Evolutionary conservation across 768 basidiomycete species (phyloP), one percentile per base, ranked within the genome.

Genomic region (Sutorius australiensis): DNA sequence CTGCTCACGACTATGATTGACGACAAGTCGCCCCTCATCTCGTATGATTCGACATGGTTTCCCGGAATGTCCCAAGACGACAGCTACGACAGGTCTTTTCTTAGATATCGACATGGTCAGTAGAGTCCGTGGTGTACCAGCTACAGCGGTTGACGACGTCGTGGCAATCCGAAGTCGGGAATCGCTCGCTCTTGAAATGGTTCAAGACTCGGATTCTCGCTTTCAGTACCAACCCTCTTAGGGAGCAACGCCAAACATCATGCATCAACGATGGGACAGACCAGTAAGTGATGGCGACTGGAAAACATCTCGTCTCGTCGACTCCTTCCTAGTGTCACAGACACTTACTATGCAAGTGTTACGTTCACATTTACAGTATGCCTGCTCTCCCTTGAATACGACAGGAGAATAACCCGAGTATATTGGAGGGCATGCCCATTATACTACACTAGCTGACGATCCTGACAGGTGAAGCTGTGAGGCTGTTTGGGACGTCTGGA

Each of bases 41-140:
- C 34, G 2, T 64, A 68, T 14, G 67, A 68, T 30, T 2, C 48
- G 2, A 57, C 60, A 5, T 68, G 65, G 68, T 21, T 50, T 34
- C 49, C 62, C 4, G 68, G 64, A 13, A 57, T 48, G 6, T 63
- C 63, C 38, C 55, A 47, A 19, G 37, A 61, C 11, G 60, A 61
- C 3, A 16, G 1, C 36, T 53, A 21, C 52, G 28, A 61, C 61
- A 2, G 75, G 75, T n/a, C 40, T 46, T 5, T 69, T 60, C 41
- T 56, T 82, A 27, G 80, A 80, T 56, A 64, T 82, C 24, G 80
- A 82, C 54, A 78, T 73, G 55, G 79, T 65, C 36, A 46, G 54
- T 54, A 38, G 48, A 16, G 21, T 37, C 16, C 9, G 11, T 19
- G 16, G n/a, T 27, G 17, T 49, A 5, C 39, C n/a, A 21, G 13